Evolutionary conservation across 2,329 filamentous ascomycete species (phyloP), one percentile per base, ranked within the genome.

Genomic region (Ustulina deusta): DNA sequence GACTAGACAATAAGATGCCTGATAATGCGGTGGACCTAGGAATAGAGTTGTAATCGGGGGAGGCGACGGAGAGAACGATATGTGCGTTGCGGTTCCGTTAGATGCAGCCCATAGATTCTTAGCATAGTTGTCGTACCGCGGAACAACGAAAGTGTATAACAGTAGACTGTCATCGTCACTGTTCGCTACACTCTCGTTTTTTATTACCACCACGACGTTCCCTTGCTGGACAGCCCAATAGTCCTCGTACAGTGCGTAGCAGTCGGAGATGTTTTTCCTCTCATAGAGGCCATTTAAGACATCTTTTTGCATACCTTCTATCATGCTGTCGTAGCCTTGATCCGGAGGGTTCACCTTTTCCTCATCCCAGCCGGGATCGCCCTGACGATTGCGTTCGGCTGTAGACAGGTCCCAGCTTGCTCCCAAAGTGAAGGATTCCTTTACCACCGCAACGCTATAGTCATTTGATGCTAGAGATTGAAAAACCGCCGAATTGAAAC

Each of bases 101-200:
- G 48, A 56, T 10, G 73, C 22, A 5, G 74, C 74, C 75, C 74
- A 77, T 57, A 75, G 63, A 55, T 75, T 74, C 66, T 77, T 76
- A 6, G 66, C 67, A 64, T 72, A 77, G 56, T 72, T 69, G 29
- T 73, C 70, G 29, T 54, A 71, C 6, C 71, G 40, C 20, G 71
- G 71, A 1, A 44, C 38, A 22, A 72, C 58, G 25, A 59, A 66
- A 2, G 69, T 68, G 29, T 73, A 73, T n/a, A 74, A 49, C 10
- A 74, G 56, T 6, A 74, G 51, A 51, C 69, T 72, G 48, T 61
- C 69, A 46, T 68, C 36, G 13, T 54, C 62, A 13, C 56, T 22
- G 34, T 51, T 46, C 3, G 20, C n/a, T 10, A 44, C 52, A 6
- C 56, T 68, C 29, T 68, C 48, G 20, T 73, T 72, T 36, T 71